Percentiles rank a stretch among this genome's conserved stretches.
Evolutionary conservation across 306 rosid genomes (phyloP).

Genomic region (Rosa rugosa): DNA sequence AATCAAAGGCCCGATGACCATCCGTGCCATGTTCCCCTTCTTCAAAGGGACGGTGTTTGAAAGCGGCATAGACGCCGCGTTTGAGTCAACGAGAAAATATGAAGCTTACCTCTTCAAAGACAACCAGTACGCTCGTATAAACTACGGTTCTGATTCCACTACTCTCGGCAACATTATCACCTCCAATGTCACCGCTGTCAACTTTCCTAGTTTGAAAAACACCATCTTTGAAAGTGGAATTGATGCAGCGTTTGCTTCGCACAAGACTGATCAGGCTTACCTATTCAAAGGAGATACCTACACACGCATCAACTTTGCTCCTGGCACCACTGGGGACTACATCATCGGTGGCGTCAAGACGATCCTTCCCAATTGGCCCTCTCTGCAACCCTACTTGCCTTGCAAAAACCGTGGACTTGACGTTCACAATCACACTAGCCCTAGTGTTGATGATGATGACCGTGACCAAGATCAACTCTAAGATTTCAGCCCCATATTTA

Average conservation of each 20-base stretch:
- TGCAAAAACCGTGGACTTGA: not conserved
- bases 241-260: not conserved
- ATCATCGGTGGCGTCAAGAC: not conserved
- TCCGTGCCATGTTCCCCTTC: not conserved
- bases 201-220: too few species aligned
- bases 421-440: not conserved
- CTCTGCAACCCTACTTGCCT: not conserved
- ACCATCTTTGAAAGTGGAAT: not conserved
- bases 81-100: too few species aligned
- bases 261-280: not conserved
- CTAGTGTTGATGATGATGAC: too few species aligned
- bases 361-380: not conserved
- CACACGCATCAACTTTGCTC: not conserved
- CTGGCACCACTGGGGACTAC: not conserved
- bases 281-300: not conserved
- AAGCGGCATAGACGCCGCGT: too few species aligned
- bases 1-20: not conserved
- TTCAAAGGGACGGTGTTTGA: too few species aligned
- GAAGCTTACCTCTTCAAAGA: too few species aligned
- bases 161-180: too few species aligned
- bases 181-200: too few species aligned
- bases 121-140: too few species aligned
- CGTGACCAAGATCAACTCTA: too few species aligned
- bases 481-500: too few species aligned
- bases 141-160: too few species aligned